Conservation (phyloP, 106 monocot genomes). For the Iris macrosiphon region DNA sequence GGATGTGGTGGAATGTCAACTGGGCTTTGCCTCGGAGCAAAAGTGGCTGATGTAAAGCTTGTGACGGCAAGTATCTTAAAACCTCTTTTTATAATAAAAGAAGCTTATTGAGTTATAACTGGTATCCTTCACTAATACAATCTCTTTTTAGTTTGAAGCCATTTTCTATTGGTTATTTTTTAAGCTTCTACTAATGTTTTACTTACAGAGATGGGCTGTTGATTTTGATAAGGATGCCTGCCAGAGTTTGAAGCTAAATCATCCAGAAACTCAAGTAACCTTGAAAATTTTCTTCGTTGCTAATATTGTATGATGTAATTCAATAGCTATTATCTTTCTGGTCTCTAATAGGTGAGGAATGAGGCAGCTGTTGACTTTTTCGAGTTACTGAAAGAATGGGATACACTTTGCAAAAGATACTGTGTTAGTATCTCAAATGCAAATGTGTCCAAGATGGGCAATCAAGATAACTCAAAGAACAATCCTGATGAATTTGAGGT, state of each 20-base stretch:
- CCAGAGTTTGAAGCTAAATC: constrained; percentile 61
- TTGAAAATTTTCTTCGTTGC: constrained; percentile 3
- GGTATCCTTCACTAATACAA: neutral
- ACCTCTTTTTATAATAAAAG: neutral
- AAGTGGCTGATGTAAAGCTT: constrained; percentile 52
- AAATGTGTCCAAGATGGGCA: constrained; percentile 12
- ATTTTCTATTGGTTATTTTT: constrained; percentile 3
- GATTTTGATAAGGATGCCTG: constrained; percentile 70
- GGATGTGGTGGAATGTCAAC: constrained; percentile 98
- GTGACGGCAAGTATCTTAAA: constrained; percentile 47
- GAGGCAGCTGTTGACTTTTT: constrained; percentile 70
- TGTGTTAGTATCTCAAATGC: constrained; percentile 4
- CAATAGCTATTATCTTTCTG: neutral
- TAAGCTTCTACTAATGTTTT: constrained; percentile 4
- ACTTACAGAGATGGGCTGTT: constrained; percentile 79
- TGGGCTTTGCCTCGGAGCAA: constrained; percentile 78
- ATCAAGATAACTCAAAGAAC: neutral
- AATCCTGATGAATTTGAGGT: constrained; percentile 73
- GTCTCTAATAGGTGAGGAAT: constrained; percentile 64
- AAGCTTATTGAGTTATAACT: too few relatives aligned
- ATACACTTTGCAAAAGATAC: constrained; percentile 57
- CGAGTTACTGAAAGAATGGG: constrained; percentile 70
- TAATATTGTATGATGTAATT: constrained; percentile 3
- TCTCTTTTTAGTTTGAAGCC: constrained; percentile 5
- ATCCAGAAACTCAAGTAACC: constrained; percentile 72